Base-by-base conservation (phyloP, 768 basidiomycete genomes). In the Tricholomella constricta region DNA sequence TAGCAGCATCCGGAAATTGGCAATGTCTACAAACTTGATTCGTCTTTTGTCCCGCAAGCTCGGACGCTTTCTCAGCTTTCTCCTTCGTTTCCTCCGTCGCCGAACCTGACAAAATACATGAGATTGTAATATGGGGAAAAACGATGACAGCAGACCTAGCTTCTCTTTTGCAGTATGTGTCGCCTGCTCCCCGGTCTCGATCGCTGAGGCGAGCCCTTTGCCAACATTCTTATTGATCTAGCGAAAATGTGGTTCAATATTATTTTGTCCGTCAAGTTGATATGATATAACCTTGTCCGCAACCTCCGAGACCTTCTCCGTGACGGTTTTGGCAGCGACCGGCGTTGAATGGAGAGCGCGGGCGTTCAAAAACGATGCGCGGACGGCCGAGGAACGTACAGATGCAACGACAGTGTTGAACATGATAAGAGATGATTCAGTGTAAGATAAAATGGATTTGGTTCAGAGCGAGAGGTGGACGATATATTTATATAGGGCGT, bases 171-270 rank as follows among this genome's bases (percentile, higher is more conserved):
- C 71, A 9, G 66, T 56, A 47, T 72, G 47, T 0, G 77, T 69
- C 41, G 70, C 72, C 48, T 77, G 61, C 59, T 81, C 75, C 0
- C 79, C 78, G 12, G 64, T 73, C 20, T 78, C 78, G 43, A 82
- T 73, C 1, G 78, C 78, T 25, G 69, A 72, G 11, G 78, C 79
- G 12, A 81, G 61, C 2, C 72, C 71, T 54, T 77, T 67, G 5
- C 78, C 77, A 9, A 79, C 62, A 15, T 71, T 74, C 57, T 72
- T 73, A 52, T 77, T 79, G 0, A 79, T 70, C 78, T 80, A 41
- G 40, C 6, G 5, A 41, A 14, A 9, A 23, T n/a, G 27, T 31
- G 14, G 55, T 31, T 25, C 34, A 17, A 3, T 14, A 23, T 26
- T 19, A n/a, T n/a, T n/a, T n/a, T n/a, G n/a, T 19, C 20, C 8